These are phyloP conservation scores for Lipomyces lipofer DNA, from an alignment of 805 yeast species.

Conservation along the genomic window DNA sequence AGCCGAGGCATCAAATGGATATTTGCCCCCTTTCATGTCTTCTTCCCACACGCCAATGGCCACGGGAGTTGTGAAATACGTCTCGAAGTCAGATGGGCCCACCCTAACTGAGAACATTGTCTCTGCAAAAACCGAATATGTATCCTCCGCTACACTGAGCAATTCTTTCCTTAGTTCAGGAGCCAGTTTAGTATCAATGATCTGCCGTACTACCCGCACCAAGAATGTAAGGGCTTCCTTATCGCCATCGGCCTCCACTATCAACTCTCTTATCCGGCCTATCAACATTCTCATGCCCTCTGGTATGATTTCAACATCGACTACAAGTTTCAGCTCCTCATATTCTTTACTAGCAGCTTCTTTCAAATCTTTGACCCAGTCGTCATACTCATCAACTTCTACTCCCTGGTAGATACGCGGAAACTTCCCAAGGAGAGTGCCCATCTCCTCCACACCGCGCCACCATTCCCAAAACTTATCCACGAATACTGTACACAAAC, in stretches of 20 bases:
- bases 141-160: background rate
- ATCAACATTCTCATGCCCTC: conserved; percentile 5
- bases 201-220: conserved; percentile 16
- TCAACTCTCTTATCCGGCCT: background rate
- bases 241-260: conserved; percentile 4
- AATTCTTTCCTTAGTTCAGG: background rate
- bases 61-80: conserved; percentile 1
- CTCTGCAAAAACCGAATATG: conserved; percentile 12
- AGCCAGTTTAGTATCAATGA: conserved; percentile 5
- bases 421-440: background rate
- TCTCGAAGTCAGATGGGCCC: background rate
- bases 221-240: conserved; percentile 3
- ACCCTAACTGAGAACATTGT: background rate
- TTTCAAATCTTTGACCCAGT: conserved; percentile 14
- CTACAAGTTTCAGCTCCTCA: background rate
- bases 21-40: conserved; percentile 6
- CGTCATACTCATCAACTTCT: conserved; percentile 24
- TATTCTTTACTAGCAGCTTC: conserved; percentile 9
- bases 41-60: conserved; percentile 20
- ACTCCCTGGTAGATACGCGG: conserved; percentile 16
- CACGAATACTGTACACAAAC: conserved; percentile 3
- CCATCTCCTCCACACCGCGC: conserved; percentile 2
- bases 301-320: conserved; percentile 16
- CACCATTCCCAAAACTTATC: conserved; percentile 17
- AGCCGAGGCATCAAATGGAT: conserved; percentile 23